Conservation (phyloP, 495 filamentous ascomycete genomes). For the Penicillium arizonense region DNA sequence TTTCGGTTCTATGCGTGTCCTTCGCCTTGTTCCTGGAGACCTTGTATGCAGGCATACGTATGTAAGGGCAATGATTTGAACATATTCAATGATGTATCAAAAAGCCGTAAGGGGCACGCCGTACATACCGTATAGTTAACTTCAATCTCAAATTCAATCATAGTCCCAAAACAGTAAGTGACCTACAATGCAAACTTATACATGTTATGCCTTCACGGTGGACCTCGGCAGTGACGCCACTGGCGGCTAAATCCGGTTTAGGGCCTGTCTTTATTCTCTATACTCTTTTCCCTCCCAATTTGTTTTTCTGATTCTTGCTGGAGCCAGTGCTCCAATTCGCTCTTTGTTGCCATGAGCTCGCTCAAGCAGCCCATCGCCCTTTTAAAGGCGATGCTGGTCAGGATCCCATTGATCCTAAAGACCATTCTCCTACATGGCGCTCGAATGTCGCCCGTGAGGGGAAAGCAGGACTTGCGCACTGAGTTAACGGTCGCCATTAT, state of each 20-base stretch:
- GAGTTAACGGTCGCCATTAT: constrained; percentile 70
- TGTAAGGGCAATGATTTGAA: too few relatives aligned
- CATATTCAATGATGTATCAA: too few relatives aligned
- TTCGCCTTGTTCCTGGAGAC: background rate
- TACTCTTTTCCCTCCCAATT: background rate
- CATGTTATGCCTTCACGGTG: background rate
- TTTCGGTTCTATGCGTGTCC: background rate
- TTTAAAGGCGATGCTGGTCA: constrained; percentile 48
- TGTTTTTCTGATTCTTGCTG: background rate
- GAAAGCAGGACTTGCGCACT: constrained; percentile 78
- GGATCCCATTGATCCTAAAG: constrained; percentile 66
- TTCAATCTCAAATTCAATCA: too few relatives aligned
- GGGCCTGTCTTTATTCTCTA: constrained; percentile 1
- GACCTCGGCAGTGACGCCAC: constrained; percentile 24
- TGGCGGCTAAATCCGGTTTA: constrained; percentile 18
- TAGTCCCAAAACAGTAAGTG: too few relatives aligned
- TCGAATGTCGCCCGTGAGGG: constrained; percentile 59
- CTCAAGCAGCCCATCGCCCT: constrained; percentile 35
- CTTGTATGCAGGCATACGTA: background rate
- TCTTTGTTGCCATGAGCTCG: constrained; percentile 30
- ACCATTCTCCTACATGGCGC: constrained; percentile 67
- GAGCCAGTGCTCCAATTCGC: background rate
- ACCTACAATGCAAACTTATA: background rate
- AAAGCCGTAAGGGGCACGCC: too few relatives aligned
- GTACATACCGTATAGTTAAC: too few relatives aligned